These are phyloP conservation scores for Arthrobotrys iridis DNA, from an alignment of 2,329 filamentous ascomycete species.

Conservation along the genomic window DNA sequence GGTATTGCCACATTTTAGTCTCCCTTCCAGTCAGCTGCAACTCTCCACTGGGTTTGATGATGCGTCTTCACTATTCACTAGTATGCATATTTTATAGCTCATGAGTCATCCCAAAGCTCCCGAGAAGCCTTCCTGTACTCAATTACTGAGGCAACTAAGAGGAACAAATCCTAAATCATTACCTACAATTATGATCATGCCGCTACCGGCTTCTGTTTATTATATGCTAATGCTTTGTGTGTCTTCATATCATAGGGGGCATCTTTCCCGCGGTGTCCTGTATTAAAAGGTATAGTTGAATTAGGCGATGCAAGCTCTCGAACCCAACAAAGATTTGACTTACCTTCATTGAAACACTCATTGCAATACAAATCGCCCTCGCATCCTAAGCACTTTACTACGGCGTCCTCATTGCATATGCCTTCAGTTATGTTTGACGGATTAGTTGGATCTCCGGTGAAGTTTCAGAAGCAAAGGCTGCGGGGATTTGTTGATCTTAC, in stretches of 20 bases:
- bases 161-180: background rate
- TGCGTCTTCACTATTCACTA: too few relatives aligned
- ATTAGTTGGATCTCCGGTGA: background rate
- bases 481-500: slow-evolving; percentile 29
- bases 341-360: slow-evolving; percentile 49
- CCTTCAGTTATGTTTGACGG: background rate
- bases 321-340: background rate
- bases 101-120: too few relatives aligned
- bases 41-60: too few relatives aligned
- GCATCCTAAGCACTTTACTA: slow-evolving; percentile 41
- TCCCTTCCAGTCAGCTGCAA: too few relatives aligned
- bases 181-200: background rate
- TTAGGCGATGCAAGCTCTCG: background rate
- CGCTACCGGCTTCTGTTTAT: slow-evolving; percentile 21
- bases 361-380: slow-evolving; percentile 49
- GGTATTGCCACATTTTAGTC: too few relatives aligned
- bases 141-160: too few relatives aligned
- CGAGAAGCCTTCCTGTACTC: too few relatives aligned
- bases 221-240: slow-evolving; percentile 44
- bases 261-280: slow-evolving; percentile 42
- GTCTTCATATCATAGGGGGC: slow-evolving; percentile 40
- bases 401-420: slow-evolving; percentile 52
- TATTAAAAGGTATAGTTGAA: background rate
- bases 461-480: background rate
- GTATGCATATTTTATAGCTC: too few relatives aligned